Base-by-base conservation (phyloP, 139 green algal genomes). In the Coelastrella sp. region DNA sequence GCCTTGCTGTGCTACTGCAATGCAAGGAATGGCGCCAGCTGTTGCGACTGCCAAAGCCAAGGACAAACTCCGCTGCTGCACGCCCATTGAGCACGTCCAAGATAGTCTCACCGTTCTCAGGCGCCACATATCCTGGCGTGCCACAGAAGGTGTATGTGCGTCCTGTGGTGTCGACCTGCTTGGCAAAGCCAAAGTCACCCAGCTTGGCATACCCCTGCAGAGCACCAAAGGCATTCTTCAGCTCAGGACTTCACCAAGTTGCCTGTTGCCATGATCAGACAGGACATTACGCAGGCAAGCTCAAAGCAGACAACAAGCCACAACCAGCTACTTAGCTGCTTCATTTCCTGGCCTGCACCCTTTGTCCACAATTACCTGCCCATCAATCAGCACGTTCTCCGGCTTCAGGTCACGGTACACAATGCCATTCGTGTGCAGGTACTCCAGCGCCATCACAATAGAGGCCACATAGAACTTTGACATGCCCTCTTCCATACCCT, bases 121-220 rank as follows among this genome's bases (percentile, higher is more conserved):
- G 89, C 17, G 89, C 89, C 5, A 92, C 82, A 58, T 92, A 92
- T 20, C 97, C 97, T 5, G 97, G 97, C 7, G 97, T 99, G 58
- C 97, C 97, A 89, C 98, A 99, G 94, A 99, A 99, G 66, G 98
- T 99, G 97, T 99, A 99, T 11, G 98, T 99, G 56, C 96, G 92
- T 7, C 94, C 92, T 20, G 82, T 92, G 47, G 79, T 81, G 58
- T 98, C 93, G 4, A 98, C 91, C 91, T 98, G 97, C 92, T 96
- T 96, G 87, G 94, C 94, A 89, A 95, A 96, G 0, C 94, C 98
- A 94, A 99, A 99, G 92, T 99, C 98, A 13, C 96, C 98, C 47
- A 99, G 95, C 94, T 99, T 99, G 89, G 96, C 93, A 86, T 97
- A 99, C 74, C 98, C 92, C 93, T 93, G 88, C 68, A 80, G 13